Percentiles rank a stretch among this genome's conserved stretches.
phyloP scores from a whole-genome alignment of 2,329 filamentous ascomycete species.

The Colletotrichum falcatum region DNA sequence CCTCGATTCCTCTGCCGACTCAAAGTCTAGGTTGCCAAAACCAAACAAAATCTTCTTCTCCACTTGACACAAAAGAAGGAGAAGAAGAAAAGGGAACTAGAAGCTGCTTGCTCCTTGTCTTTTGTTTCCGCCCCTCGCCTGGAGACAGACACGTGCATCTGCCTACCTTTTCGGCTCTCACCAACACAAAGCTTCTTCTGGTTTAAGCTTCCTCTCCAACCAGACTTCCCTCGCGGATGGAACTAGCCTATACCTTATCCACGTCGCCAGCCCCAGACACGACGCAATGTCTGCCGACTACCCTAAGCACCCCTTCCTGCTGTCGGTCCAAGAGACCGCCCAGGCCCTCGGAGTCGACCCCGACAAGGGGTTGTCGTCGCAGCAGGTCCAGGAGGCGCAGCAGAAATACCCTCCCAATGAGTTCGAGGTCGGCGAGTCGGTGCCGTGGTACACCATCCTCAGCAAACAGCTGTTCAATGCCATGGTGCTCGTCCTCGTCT shows the following conservation, averaged over 20 bases:
- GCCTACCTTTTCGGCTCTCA: neutral
- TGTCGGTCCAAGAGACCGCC: slow-evolving; percentile 72
- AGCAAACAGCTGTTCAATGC: slow-evolving; percentile 81
- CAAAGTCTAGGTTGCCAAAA: slow-evolving; percentile 16
- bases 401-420: slow-evolving; percentile 75
- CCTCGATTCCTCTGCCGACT: neutral
- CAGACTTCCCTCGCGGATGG: slow-evolving; percentile 21
- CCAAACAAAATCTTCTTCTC: slow-evolving; percentile 25
- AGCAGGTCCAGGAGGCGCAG: slow-evolving; percentile 69
- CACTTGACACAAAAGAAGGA: slow-evolving; percentile 15
- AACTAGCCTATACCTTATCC: slow-evolving; percentile 5
- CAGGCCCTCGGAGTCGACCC: slow-evolving; percentile 71
- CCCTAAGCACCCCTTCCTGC: slow-evolving; percentile 69
- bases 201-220: neutral
- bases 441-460: slow-evolving; percentile 79
- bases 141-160: neutral
- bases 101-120: slow-evolving; percentile 23
- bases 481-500: slow-evolving; percentile 81
- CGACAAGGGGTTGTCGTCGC: slow-evolving; percentile 74
- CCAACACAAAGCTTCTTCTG: neutral
- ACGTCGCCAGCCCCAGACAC: slow-evolving; percentile 34
- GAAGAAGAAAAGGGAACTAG: neutral
- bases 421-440: slow-evolving; percentile 74
- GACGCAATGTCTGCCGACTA: slow-evolving; percentile 59
- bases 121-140: slow-evolving; percentile 21